phyloP scores from a whole-genome alignment of 495 filamentous ascomycete genomes.

The Talaromyces ruber region DNA sequence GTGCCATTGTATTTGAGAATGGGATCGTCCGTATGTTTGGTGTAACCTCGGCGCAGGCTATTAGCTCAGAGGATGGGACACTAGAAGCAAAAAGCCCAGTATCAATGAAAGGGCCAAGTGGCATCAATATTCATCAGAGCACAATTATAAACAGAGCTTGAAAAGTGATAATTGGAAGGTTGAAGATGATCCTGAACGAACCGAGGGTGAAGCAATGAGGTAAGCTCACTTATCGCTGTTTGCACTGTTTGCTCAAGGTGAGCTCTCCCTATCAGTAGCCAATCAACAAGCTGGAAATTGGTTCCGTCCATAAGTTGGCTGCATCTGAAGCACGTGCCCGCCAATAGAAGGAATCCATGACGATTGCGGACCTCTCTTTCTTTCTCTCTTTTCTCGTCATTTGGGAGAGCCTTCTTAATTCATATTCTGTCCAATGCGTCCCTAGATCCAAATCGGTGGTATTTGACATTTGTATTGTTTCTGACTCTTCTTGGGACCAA shows the following conservation, averaged over 20 bases:
- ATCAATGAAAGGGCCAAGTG: too few relatives aligned
- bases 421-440: not conserved
- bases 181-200: not conserved
- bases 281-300: not conserved
- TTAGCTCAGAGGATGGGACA: not conserved
- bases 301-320: not conserved
- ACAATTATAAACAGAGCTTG: not conserved
- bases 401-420: not conserved
- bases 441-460: not conserved
- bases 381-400: not conserved
- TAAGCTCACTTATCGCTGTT: not conserved
- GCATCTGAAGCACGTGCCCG: not conserved
- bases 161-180: not conserved
- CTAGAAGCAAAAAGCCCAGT: not conserved
- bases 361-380: not conserved
- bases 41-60: not conserved
- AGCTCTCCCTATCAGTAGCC: not conserved
- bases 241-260: not conserved
- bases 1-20: not conserved
- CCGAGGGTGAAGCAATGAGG: not conserved
- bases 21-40: not conserved
- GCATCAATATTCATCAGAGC: not conserved
- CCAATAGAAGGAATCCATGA: not conserved
- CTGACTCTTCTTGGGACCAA: not conserved
- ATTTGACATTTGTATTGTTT: not conserved